A percentile compares a stretch with the other conserved stretches of the same genome.
These are phyloP conservation scores for Aspergillus sclerotiicarbonarius DNA, from an alignment of 495 filamentous ascomycete genomes.

Conservation along the genomic window DNA sequence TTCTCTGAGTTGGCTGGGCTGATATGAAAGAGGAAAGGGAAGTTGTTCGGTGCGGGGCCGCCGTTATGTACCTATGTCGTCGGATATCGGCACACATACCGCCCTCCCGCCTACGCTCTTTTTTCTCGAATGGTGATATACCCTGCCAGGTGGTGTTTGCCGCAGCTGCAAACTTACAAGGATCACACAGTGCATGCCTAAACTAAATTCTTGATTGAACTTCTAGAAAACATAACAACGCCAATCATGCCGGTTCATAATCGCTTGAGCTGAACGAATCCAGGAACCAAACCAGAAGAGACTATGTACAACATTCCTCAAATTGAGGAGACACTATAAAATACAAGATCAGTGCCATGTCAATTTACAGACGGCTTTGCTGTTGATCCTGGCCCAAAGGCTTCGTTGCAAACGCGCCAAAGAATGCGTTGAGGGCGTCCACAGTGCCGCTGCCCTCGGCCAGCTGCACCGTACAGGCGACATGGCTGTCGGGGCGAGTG, in stretches of 20 bases:
- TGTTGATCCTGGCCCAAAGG: slow-evolving; percentile 39
- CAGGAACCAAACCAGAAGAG: slow-evolving; percentile 23
- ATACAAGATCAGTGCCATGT: neutral
- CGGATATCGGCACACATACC: neutral
- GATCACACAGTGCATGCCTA: neutral
- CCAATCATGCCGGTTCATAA: slow-evolving; percentile 33
- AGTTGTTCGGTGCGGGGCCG: slow-evolving; percentile 18
- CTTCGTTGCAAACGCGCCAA: slow-evolving; percentile 60
- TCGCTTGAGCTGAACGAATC: slow-evolving; percentile 20
- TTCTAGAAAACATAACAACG: slow-evolving; percentile 24
- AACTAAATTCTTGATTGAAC: slow-evolving; percentile 12
- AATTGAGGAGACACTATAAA: neutral
- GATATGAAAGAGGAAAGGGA: neutral
- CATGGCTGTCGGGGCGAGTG: slow-evolving; percentile 82
- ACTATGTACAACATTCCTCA: slow-evolving; percentile 21
- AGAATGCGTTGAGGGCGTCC: slow-evolving; percentile 81
- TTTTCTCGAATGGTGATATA: neutral
- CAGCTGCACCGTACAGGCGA: slow-evolving; percentile 70
- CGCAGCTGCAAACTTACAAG: too few relatives aligned
- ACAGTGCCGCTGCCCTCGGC: slow-evolving; percentile 74
- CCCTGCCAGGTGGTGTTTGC: slow-evolving; percentile 10
- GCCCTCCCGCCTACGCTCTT: neutral
- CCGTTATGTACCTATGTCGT: neutral
- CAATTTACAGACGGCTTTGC: slow-evolving; percentile 38
- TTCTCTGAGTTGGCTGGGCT: neutral